Percentiles rank a stretch among this genome's conserved stretches.
phyloP scores from a whole-genome alignment of 83 land plant species.

The Picea engelmannii region DNA sequence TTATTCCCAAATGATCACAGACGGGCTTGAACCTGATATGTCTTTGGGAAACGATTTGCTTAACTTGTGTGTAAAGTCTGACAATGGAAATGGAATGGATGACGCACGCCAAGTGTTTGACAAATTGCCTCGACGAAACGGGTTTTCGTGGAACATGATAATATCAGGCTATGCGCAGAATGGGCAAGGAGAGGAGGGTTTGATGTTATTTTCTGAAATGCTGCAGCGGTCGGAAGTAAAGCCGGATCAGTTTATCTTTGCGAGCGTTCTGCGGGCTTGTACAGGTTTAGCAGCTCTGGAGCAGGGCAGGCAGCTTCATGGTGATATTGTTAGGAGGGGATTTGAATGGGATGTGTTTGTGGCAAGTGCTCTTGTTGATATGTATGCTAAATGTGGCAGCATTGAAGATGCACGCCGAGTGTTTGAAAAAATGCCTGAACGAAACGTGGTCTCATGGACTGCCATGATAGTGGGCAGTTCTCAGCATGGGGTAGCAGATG shows the following conservation, averaged over 20 bases:
- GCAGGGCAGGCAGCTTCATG: constrained; percentile 26
- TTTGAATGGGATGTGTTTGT: constrained; percentile 41
- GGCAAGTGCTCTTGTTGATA: constrained; percentile 42
- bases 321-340: constrained; percentile 18
- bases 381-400: constrained; percentile 43
- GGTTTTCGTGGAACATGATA: no score
- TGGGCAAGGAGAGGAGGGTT: no score
- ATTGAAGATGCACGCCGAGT: constrained; percentile 42
- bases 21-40: no score
- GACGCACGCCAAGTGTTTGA: no score
- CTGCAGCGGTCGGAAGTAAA: not conserved
- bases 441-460: constrained; percentile 61
- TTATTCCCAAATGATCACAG: no score
- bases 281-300: constrained; percentile 29
- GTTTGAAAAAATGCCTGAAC: constrained; percentile 39
- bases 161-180: no score
- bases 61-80: no score
- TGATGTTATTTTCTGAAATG: no score
- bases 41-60: no score
- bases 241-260: constrained; percentile 27
- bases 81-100: no score
- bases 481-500: constrained; percentile 13
- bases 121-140: no score
- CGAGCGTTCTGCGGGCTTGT: constrained; percentile 29
- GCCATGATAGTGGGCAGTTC: constrained; percentile 46